These are phyloP conservation scores for Forsythia viridissima DNA, from an alignment of 257 asterid genomes.

Conservation along the genomic window DNA sequence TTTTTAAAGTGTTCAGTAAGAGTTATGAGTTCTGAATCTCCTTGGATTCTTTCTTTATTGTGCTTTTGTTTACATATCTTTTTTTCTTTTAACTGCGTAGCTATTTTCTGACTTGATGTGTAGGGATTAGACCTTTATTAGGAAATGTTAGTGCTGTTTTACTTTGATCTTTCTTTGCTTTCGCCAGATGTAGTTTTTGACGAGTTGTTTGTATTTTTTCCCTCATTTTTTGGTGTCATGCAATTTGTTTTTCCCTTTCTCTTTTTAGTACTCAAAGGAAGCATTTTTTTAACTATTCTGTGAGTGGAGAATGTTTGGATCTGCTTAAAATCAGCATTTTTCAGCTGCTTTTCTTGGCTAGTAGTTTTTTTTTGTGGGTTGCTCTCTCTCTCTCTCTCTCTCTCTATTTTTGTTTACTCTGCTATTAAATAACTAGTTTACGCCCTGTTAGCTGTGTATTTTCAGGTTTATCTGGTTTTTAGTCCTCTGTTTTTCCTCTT, in stretches of 20 bases:
- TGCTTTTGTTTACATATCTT: neutral
- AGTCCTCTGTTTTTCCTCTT: neutral
- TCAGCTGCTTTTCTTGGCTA: neutral
- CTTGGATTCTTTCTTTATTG: neutral
- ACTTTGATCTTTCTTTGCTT: neutral
- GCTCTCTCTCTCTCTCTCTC: neutral
- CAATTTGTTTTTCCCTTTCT: neutral
- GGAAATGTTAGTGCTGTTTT: neutral
- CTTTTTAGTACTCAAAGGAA: neutral
- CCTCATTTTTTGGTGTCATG: neutral
- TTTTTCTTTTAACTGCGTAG: constrained; percentile 30
- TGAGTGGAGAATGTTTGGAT: neutral
- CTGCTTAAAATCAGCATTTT: neutral
- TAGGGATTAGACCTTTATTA: too few species aligned
- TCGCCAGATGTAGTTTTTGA: neutral
- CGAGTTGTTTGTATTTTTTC: neutral
- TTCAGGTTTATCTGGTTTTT: neutral
- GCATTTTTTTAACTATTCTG: too few species aligned
- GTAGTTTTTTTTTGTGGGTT: neutral
- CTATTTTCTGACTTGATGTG: neutral
- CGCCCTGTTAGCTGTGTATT: neutral
- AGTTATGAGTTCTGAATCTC: too few species aligned
- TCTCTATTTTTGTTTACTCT: neutral
- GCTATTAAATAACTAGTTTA: too few species aligned
- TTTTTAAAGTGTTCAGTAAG: neutral